Base-by-base conservation (phyloP, 352 stramenopile genomes). In the Phytopythium litorale region DNA sequence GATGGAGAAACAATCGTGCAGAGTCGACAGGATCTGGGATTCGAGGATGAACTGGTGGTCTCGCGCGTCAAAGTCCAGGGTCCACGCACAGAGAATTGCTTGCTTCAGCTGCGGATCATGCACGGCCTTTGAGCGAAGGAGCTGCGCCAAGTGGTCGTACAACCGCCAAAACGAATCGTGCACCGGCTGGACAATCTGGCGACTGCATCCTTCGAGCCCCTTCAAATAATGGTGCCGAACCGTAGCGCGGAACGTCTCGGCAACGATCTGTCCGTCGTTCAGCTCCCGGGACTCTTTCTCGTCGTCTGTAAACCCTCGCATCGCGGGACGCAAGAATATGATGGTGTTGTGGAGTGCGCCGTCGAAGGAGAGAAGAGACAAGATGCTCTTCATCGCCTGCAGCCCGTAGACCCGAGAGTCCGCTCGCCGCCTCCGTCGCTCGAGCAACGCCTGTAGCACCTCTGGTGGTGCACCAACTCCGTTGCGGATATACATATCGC, bases 211-310 rank as follows among this genome's bases (percentile, higher is more conserved):
- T 71, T 96, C 87, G 16, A 96, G 73, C 18, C 86, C 85, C 62
- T 96, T 96, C 30, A 94, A 63, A 51, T 96, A 94, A 52, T 96
- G 87, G 43, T 96, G 87, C 1, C 87, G 74, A 40, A 94, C 84
- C 0, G 87, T 96, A 48, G 87, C 85, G 11, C 87, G 84, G 56
- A 96, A 96, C 1, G 81, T 92, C 58, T 93, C 84, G 6, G 82
- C 80, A 1, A 94, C 68, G n/a, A 90, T 68, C 50, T 90, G 78
- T 0, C 77, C 79, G 52, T 93, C 86, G 62, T 92, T 92, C 2
- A 82, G 49, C 55, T 94, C 86, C 19, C 83, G 74, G 4, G 87
- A 88, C 40, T 94, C 78, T 50, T 91, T 91, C 62, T 94, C 87
- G 50, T 87, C 88, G 35, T 96, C 86, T 0, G 87, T 92, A 61